Conservation (phyloP, 2,329 filamentous ascomycete genomes). For the Ophiostoma populinum region DNA sequence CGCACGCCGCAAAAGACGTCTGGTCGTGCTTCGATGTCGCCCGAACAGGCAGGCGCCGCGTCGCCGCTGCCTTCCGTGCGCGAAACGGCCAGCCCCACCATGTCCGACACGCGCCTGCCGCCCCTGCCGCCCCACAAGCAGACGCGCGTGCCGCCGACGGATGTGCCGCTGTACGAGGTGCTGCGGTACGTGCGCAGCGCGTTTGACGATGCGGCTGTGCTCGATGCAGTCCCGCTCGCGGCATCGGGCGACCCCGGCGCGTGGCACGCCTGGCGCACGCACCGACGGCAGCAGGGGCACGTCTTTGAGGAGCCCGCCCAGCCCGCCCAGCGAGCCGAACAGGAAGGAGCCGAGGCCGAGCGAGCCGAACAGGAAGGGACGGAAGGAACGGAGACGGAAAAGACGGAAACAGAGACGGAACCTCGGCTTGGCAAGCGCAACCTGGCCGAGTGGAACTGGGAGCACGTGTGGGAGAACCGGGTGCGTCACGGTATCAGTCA, state of each 20-base stretch:
- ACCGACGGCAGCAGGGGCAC: conserved; percentile 30
- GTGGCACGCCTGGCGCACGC: conserved; percentile 81
- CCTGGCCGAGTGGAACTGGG: conserved; percentile 87
- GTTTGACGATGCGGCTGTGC: conserved; percentile 59
- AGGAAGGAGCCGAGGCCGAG: no score
- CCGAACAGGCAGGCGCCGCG: no score
- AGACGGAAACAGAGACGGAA: no score
- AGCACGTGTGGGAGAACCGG: conserved; percentile 86
- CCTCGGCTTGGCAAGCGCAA: neutral
- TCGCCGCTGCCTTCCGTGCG: no score
- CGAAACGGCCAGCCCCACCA: neutral
- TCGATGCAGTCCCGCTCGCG: conserved; percentile 65
- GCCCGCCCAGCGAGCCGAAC: no score
- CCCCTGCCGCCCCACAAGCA: conserved; percentile 22
- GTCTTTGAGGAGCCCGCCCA: neutral
- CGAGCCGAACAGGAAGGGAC: no score
- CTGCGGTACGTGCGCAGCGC: conserved; percentile 66
- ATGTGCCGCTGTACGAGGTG: conserved; percentile 46
- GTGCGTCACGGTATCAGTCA: conserved; percentile 62
- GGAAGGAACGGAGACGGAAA: no score
- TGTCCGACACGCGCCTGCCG: conserved; percentile 9
- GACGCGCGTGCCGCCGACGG: conserved; percentile 19
- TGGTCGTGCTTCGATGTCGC: no score
- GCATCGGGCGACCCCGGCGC: conserved; percentile 80
- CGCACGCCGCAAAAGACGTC: no score